phyloP scores from a whole-genome alignment of 352 stramenopile genomes.

The Globisporangium orthogonon region DNA sequence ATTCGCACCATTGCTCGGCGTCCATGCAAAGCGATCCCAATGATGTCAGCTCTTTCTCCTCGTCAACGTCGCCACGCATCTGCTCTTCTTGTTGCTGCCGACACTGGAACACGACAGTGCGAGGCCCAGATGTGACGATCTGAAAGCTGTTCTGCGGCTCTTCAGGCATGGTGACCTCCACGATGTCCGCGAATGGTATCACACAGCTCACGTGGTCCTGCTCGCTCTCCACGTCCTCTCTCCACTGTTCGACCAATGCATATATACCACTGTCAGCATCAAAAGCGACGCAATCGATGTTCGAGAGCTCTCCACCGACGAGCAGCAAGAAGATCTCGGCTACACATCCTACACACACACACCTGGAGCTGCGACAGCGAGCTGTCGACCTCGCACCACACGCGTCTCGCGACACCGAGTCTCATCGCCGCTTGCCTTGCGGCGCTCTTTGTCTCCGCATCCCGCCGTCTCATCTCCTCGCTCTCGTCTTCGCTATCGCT shows the following conservation, averaged over 20 bases:
- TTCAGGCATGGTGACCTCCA: slow-evolving; percentile 15
- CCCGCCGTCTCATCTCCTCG: too few relatives aligned
- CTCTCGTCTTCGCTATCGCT: background rate
- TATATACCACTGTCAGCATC: background rate
- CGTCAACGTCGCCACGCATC: background rate
- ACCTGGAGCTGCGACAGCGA: slow-evolving; percentile 33
- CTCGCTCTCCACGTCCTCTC: slow-evolving; percentile 15
- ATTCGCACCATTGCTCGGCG: slow-evolving; percentile 43
- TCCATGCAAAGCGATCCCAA: slow-evolving; percentile 2
- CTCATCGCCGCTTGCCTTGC: slow-evolving; percentile 5
- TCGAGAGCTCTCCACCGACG: background rate
- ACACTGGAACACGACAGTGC: slow-evolving; percentile 43
- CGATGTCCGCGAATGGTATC: slow-evolving; percentile 31
- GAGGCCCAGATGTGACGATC: slow-evolving; percentile 23
- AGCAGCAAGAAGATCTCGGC: background rate
- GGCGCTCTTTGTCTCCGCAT: background rate
- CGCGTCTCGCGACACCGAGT: slow-evolving; percentile 29
- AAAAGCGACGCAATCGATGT: background rate
- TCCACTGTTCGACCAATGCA: slow-evolving; percentile 20
- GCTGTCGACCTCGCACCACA: slow-evolving; percentile 51
- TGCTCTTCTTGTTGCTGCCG: slow-evolving; percentile 10
- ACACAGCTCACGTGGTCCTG: slow-evolving; percentile 7
- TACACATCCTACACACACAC: background rate
- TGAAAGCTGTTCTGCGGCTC: slow-evolving; percentile 27
- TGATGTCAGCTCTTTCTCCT: background rate